Evolutionary conservation across 2,329 filamentous ascomycete genomes (phyloP), one percentile per base, ranked within the genome.

Genomic region (Alternaria brassicae): DNA sequence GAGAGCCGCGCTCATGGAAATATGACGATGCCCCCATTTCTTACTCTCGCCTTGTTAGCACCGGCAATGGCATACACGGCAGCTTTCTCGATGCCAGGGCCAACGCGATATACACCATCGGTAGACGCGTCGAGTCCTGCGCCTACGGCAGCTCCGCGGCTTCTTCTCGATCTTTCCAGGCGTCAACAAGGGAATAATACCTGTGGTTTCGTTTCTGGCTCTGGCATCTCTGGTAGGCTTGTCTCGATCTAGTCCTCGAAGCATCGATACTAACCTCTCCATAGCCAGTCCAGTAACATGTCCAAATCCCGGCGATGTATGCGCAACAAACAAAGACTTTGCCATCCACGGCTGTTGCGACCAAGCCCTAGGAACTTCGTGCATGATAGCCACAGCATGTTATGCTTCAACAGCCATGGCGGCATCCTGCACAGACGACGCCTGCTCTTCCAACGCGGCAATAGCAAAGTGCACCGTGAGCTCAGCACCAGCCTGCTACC

Each of bases 331-430:
- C 56, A 70, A 67, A 6, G 62, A 57, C 54, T 66, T 67, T 15
- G 73, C 69, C 40, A 70, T 72, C 4, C 73, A 76, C 34, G 75
- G 75, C 47, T 78, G 76, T 65, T 78, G 76, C 60, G 56, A 74
- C 42, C 61, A 68, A 1, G 32, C 54, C 1, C 42, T 62, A 7
- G 58, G 72, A 2, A 51, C 64, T 1, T 27, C 66, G 6, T 78
- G 76, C 55, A 67, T 45, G 8, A 64, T 78, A 15, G 61, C 67
- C 6, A 78, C 76, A 9, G 63, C 73, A 23, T 78, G 76, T 63
- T 68, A 77, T 23, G 56, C 71, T 5, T 66, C 59, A 8, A 66
- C 61, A 10, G 62, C 62, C 25, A 60, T 77, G 53, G 61, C 67
- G 12, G 60, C 66, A 3, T 66, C 63, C 50, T 77, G 74, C 62